A percentile compares a stretch with the other conserved stretches of the same genome.
Evolutionary conservation across 495 filamentous ascomycete species (phyloP).

Genomic region (Melanomma pulvis-pyrius): DNA sequence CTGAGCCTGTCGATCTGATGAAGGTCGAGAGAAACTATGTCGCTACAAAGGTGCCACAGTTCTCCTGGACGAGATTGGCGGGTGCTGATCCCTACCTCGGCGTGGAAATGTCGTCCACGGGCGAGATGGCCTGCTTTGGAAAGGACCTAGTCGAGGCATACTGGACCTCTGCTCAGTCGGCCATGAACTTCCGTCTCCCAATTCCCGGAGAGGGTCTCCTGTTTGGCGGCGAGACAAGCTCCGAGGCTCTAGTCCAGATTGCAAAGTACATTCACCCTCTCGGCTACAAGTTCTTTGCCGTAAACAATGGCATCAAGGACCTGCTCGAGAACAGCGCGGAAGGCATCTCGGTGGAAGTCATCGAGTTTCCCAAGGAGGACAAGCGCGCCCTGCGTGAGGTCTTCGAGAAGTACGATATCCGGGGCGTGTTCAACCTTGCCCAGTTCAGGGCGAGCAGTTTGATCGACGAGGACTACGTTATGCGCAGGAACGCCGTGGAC

Average conservation of each 20-base stretch:
- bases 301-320: slow-evolving; percentile 75
- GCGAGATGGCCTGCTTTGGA: slow-evolving; percentile 98
- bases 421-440: slow-evolving; percentile 94
- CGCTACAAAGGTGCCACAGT: slow-evolving; percentile 97
- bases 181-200: slow-evolving; percentile 98
- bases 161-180: slow-evolving; percentile 93
- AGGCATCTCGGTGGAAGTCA: slow-evolving; percentile 76
- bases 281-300: slow-evolving; percentile 91
- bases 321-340: slow-evolving; percentile 74
- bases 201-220: slow-evolving; percentile 91
- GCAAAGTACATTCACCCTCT: slow-evolving; percentile 84
- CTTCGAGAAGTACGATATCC: slow-evolving; percentile 95
- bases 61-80: slow-evolving; percentile 98
- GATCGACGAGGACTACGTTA: slow-evolving; percentile 94
- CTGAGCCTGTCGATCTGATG: slow-evolving; percentile 88
- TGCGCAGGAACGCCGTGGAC: slow-evolving; percentile 97
- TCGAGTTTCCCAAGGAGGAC: slow-evolving; percentile 96
- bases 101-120: slow-evolving; percentile 95
- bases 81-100: slow-evolving; percentile 97
- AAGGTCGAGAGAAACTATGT: slow-evolving; percentile 82
- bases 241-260: slow-evolving; percentile 69
- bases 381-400: slow-evolving; percentile 94
- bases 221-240: slow-evolving; percentile 79
- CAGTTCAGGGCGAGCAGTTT: slow-evolving; percentile 78
- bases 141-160: slow-evolving; percentile 95